Base-by-base conservation (phyloP, 805 yeast genomes). In the Komagataella kurtzmanii region DNA sequence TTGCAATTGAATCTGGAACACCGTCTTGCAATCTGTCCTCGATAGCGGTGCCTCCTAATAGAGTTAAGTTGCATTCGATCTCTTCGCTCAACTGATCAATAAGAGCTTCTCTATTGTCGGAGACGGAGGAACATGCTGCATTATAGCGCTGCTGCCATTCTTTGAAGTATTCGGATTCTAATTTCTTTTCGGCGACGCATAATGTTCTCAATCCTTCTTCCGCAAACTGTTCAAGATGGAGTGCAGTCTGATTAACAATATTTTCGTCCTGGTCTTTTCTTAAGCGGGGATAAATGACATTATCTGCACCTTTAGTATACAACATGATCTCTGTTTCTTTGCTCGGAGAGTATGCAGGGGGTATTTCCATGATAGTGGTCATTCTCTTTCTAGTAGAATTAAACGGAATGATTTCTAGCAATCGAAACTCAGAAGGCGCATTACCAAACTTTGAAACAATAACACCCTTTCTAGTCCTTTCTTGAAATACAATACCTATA, bases 1-100 rank as follows among this genome's bases (percentile, higher is more conserved):
- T 63, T 14, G 83, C 76, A 58, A 85, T 85, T 1, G 91, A 72
- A 50, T 79, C 83, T 0, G 91, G 89, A 18, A 85, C 93, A 54
- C 88, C 90, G 45, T 77, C 81, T 62, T 85, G 93, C 49, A 85
- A 72, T 57, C 85, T 71, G 61, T 85, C 93, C 63, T 85, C 93
- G 60, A 85, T 85, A 10, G 89, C 93, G 17, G 93, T 85, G 19
- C 89, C 88, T 17, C 93, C 93, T 49, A 85, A 65, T 50, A 85
- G 68, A 2, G 65, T 63, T 48, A 85, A 71, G 23, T 71, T 76
- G 2, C 64, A 62, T 63, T 85, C 95, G 51, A 86, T 71, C 52
- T 79, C 80, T 46, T 75, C 80, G 23, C 79, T 77, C 24, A 81
- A 72, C 24, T 56, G 55, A 44, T 78, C 86, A 58, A 83, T 70